Conservation (phyloP, 495 filamentous ascomycete species). For the Tuber microsphaerosporum region DNA sequence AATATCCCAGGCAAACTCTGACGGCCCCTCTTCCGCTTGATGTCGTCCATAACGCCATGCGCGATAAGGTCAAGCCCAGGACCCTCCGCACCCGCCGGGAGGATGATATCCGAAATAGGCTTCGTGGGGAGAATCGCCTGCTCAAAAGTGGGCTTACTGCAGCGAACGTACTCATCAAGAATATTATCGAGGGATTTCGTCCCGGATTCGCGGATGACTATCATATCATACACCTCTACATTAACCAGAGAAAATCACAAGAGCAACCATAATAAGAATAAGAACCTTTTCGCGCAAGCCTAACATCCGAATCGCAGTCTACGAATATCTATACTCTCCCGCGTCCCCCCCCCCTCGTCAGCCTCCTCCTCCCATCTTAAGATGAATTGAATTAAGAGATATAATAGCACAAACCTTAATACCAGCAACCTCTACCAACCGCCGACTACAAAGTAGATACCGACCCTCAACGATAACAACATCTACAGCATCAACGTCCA, state of each 20-base stretch:
- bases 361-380: neutral
- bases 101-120: constrained; percentile 34
- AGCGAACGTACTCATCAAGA: constrained; percentile 37
- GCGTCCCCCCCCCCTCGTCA: neutral
- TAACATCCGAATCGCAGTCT: constrained; percentile 38
- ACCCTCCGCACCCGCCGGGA: constrained; percentile 29
- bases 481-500: constrained; percentile 10
- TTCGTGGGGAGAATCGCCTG: constrained; percentile 36
- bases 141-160: constrained; percentile 37
- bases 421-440: constrained; percentile 26
- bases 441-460: constrained; percentile 25
- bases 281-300: constrained; percentile 34
- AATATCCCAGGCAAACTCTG: constrained; percentile 7
- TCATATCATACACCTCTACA: too few species aligned
- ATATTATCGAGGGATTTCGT: constrained; percentile 24
- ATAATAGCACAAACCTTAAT: constrained; percentile 18
- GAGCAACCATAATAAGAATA: neutral
- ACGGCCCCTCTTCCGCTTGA: constrained; percentile 28
- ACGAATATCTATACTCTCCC: constrained; percentile 27
- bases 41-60: constrained; percentile 36
- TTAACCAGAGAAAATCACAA: neutral
- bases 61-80: constrained; percentile 39
- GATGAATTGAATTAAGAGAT: neutral
- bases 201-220: constrained; percentile 30
- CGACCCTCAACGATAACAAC: constrained; percentile 37